Evolutionary conservation across 192 early-diverging fungal species (phyloP).

Genomic region (Backusella sp.): DNA sequence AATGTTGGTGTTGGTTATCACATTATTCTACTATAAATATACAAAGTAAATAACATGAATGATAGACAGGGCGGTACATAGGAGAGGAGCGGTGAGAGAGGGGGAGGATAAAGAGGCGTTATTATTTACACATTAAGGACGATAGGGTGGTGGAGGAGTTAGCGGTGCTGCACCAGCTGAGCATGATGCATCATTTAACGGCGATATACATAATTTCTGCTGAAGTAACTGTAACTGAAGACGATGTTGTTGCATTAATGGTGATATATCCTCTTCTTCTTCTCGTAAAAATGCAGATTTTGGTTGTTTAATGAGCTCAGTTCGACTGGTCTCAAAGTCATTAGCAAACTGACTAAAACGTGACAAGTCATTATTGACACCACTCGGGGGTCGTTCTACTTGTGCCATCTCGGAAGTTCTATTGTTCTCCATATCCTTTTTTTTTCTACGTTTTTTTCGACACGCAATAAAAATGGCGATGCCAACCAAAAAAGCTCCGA

Average conservation of each 20-base stretch:
- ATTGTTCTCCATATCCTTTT: slow-evolving; percentile 14
- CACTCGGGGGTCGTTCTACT: neutral
- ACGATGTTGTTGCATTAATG: slow-evolving; percentile 11
- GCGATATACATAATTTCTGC: neutral
- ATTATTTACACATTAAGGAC: neutral
- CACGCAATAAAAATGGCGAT: slow-evolving; percentile 1
- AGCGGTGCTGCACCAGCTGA: neutral
- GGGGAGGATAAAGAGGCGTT: neutral
- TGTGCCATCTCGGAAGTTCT: neutral
- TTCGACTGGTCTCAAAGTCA: slow-evolving; percentile 8
- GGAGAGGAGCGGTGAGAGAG: neutral
- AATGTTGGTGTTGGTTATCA: neutral
- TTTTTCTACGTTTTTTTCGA: slow-evolving; percentile 13
- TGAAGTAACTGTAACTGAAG: slow-evolving; percentile 8
- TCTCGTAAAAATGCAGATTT: neutral
- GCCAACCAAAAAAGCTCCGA: slow-evolving; percentile 8
- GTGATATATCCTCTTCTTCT: neutral
- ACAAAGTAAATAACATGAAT: neutral
- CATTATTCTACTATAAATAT: neutral
- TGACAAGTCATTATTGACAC: slow-evolving; percentile 10
- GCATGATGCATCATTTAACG: neutral
- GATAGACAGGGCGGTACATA: neutral
- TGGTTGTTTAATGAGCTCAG: neutral
- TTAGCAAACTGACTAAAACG: slow-evolving; percentile 16
- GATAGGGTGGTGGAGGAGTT: slow-evolving; percentile 9